phyloP scores from a whole-genome alignment of 164 flowering plant species.

The Vitis amurensis region DNA sequence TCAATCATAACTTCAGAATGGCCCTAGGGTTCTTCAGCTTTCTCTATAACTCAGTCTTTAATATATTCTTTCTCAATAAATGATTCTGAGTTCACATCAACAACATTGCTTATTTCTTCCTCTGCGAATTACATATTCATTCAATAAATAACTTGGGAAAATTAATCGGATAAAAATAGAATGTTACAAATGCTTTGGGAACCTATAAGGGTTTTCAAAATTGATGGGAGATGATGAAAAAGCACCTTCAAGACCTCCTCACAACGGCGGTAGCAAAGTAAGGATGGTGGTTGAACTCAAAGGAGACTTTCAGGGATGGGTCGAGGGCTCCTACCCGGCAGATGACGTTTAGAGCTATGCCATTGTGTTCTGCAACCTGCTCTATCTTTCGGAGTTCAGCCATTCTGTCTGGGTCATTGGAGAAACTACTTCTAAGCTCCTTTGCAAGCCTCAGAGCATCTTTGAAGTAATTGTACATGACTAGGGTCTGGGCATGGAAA shows the following conservation, averaged over 20 bases:
- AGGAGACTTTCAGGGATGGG: conserved; percentile 70
- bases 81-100: neutral
- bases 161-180: neutral
- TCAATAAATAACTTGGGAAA: neutral
- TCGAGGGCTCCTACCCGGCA: conserved; percentile 60
- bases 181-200: conserved; percentile 11
- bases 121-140: neutral
- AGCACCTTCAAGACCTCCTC: conserved; percentile 61
- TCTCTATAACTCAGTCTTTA: neutral
- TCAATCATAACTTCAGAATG: neutral
- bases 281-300: conserved; percentile 86
- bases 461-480: conserved; percentile 68
- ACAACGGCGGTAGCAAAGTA: conserved; percentile 79
- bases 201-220: conserved; percentile 30
- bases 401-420: conserved; percentile 67
- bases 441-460: conserved; percentile 85
- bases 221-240: conserved; percentile 8
- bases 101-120: neutral
- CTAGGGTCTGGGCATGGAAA: conserved; percentile 43
- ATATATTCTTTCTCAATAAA: neutral
- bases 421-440: conserved; percentile 67
- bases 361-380: conserved; percentile 90
- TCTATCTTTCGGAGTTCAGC: conserved; percentile 77
- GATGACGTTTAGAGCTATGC: conserved; percentile 74
- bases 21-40: neutral